Evolutionary conservation across 768 basidiomycete species (phyloP), one percentile per base, ranked within the genome.

Genomic region (Holtermannia corniformis): DNA sequence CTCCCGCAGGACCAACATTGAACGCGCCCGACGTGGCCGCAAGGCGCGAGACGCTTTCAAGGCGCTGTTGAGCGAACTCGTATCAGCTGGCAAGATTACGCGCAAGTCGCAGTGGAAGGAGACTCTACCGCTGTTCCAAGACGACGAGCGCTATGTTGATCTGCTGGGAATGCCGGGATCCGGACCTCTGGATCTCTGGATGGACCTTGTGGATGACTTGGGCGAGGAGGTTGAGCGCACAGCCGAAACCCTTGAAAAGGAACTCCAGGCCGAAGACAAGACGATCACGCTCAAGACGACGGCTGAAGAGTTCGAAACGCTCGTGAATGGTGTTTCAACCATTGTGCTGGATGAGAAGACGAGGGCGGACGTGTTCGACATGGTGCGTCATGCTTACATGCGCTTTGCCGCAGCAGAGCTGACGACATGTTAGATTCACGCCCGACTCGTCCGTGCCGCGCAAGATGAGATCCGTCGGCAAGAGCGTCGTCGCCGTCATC

Each of bases 131-230:
- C 73, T 77, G 21, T 83, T 97, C 74, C 76, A 77, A 5, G 76
- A 83, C 27, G 88, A 95, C 65, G 76, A 79, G 42, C 81, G 88
- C n/a, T 99, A 97, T 74, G 77, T 84, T 41, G 78, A 80, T 55
- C 82, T 97, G 72, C 81, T 97, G 16, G 93, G 95, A 14, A 87
- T 85, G 62, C 87, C 87, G 5, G 95, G 95, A 13, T 93, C 90
- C 1, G 91, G 87, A 60, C 92, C 93, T 0, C 78, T 99, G 25
- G 95, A 99, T 64, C 79, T 97, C 3, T 97, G 95, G 74, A 95
- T 91, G 89, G 93, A 97, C 72, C 69, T 79, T 10, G 84, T 95
- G 43, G 95, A 99, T 71, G 78, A 76, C 41, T 78, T 95, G 2
- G 91, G 90, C 64, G 87, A 91, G 66, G 79, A 82, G 58, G 79